phyloP scores from a whole-genome alignment of 257 asterid genomes.

The Agastache rugosa region DNA sequence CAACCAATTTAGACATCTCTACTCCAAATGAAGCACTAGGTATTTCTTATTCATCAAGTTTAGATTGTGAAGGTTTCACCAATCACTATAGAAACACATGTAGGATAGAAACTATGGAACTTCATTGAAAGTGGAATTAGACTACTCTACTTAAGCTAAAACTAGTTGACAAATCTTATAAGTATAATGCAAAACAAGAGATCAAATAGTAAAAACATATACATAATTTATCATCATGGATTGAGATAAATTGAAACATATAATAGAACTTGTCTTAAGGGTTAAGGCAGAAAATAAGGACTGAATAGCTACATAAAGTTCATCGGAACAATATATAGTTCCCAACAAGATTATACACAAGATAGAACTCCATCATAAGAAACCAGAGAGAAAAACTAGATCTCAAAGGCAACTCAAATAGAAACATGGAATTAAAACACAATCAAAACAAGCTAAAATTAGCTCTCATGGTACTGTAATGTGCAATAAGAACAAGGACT shows the following conservation, averaged over 20 bases:
- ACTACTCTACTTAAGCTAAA: neutral
- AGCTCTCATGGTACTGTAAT: neutral
- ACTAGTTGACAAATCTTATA: neutral
- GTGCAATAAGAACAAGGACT: neutral
- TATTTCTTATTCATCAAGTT: neutral
- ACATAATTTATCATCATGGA: neutral
- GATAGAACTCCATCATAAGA: neutral
- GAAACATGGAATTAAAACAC: neutral
- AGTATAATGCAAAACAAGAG: neutral
- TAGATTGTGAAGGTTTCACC: too few species aligned
- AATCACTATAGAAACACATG: neutral
- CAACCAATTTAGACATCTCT: neutral
- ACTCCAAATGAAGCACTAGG: slow-evolving; percentile 3
- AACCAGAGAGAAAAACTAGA: neutral
- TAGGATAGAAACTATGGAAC: neutral
- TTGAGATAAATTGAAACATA: neutral
- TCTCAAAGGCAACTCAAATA: slow-evolving; percentile 3
- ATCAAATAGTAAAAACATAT: slow-evolving; percentile 17
- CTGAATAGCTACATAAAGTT: neutral
- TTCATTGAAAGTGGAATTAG: neutral
- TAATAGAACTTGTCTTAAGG: slow-evolving; percentile 47
- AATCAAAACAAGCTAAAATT: neutral
- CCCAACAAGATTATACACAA: slow-evolving; percentile 14
- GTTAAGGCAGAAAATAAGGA: slow-evolving; percentile 53
- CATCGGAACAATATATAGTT: neutral